Evolutionary conservation across 1,284 basidiomycete species (phyloP).

Genomic region (Ustilago hordei): DNA sequence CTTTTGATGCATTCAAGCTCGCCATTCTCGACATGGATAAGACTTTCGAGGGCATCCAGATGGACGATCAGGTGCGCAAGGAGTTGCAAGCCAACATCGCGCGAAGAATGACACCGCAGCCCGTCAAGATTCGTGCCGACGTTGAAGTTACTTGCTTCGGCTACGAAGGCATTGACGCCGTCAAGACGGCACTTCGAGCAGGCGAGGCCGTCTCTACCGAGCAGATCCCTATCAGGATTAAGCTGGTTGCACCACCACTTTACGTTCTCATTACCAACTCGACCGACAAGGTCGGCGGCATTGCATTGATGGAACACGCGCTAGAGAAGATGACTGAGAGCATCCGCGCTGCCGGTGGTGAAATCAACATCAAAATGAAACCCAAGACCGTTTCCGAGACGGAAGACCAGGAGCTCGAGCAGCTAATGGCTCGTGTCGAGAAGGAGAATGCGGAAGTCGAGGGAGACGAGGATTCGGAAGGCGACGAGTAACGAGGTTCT

Average conservation of each 20-base stretch:
- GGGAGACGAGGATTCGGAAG: constrained; percentile 66
- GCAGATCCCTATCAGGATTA: constrained; percentile 94
- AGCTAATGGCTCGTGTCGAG: constrained; percentile 69
- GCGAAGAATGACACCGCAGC: constrained; percentile 93
- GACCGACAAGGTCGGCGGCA: constrained; percentile 94
- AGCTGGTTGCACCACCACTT: constrained; percentile 93
- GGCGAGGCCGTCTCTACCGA: constrained; percentile 89
- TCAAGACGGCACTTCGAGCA: constrained; percentile 88
- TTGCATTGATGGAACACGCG: constrained; percentile 91
- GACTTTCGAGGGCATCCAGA: constrained; percentile 81
- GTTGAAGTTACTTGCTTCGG: constrained; percentile 97
- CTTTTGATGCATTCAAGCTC: constrained; percentile 98
- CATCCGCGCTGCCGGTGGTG: constrained; percentile 82
- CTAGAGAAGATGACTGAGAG: constrained; percentile 88
- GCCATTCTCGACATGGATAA: constrained; percentile 82
- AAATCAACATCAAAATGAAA: constrained; percentile 95
- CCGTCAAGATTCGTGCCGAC: constrained; percentile 98
- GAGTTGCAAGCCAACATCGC: constrained; percentile 89
- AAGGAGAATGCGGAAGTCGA: constrained; percentile 69
- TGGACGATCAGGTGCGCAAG: constrained; percentile 75
- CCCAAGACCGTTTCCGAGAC: constrained; percentile 69
- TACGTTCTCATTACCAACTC: constrained; percentile 96
- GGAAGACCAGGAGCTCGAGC: constrained; percentile 69
- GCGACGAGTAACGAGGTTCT: constrained; percentile 32
- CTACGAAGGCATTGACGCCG: constrained; percentile 96